Percentiles rank a stretch among this genome's conserved stretches.
Conservation (phyloP, 495 filamentous ascomycete genomes). For the Sphaerosporella brunnea region DNA sequence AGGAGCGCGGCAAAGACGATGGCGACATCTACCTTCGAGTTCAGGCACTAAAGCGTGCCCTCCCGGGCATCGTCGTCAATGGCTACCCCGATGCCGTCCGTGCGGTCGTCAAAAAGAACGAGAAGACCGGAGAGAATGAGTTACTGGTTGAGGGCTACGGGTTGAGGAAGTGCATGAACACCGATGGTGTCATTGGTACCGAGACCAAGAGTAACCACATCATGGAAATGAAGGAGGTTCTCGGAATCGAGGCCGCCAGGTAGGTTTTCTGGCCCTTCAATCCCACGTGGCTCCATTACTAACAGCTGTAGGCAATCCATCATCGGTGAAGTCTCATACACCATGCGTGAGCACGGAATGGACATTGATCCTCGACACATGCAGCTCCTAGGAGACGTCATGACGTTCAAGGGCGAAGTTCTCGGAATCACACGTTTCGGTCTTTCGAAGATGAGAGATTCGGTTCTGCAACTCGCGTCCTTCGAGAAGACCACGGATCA, state of each 20-base stretch:
- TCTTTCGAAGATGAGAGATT: conserved; percentile 90
- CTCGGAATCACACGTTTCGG: conserved; percentile 97
- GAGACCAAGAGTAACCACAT: conserved; percentile 64
- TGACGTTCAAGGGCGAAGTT: conserved; percentile 97
- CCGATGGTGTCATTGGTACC: conserved; percentile 63
- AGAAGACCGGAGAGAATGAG: conserved; percentile 42
- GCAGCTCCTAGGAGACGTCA: conserved; percentile 94
- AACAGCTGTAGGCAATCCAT: conserved; percentile 16
- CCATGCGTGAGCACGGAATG: conserved; percentile 39
- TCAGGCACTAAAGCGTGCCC: conserved; percentile 61
- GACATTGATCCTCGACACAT: conserved; percentile 96
- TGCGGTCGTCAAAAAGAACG: conserved; percentile 62
- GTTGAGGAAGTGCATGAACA: conserved; percentile 73
- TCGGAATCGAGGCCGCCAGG: conserved; percentile 83
- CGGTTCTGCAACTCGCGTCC: conserved; percentile 79
- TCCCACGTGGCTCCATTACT: not conserved
- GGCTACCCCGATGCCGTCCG: conserved; percentile 72
- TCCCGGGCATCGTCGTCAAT: conserved; percentile 63
- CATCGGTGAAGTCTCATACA: conserved; percentile 25
- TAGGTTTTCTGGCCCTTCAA: conserved; percentile 4
- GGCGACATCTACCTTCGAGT: conserved; percentile 64
- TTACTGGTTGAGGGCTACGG: conserved; percentile 93
- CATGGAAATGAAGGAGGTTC: conserved; percentile 78
- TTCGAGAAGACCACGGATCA: conserved; percentile 99
- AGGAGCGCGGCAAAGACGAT: conserved; percentile 29